Evolutionary conservation across 1,284 basidiomycete genomes (phyloP).

Genomic region (Sanghuangporus sanghuang): DNA sequence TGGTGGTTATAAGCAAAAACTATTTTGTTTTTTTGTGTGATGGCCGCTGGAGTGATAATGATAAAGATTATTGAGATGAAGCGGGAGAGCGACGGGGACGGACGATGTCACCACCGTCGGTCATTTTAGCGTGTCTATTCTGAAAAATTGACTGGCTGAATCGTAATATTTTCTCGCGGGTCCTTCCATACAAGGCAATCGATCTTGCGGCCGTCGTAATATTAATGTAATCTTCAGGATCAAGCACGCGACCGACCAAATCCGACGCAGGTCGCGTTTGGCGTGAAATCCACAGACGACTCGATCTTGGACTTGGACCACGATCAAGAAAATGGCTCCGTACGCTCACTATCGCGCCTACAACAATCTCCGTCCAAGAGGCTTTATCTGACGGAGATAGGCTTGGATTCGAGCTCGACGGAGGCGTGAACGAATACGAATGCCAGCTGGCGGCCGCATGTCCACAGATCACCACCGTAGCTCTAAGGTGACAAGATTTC

Average conservation of each 20-base stretch:
- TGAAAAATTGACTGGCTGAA: neutral
- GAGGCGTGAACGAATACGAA: neutral
- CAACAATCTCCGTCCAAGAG: neutral
- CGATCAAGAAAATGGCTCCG: too few species aligned
- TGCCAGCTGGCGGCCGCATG: neutral
- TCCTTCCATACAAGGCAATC: neutral
- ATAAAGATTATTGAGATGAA: neutral
- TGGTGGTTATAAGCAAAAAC: slow-evolving; percentile 1
- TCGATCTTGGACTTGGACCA: too few species aligned
- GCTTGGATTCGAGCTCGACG: neutral
- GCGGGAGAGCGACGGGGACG: neutral
- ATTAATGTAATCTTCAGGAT: too few species aligned
- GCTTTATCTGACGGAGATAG: neutral
- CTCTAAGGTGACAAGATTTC: neutral
- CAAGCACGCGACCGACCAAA: too few species aligned
- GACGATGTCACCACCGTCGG: neutral
- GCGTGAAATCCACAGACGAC: neutral
- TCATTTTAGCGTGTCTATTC: neutral
- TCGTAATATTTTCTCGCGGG: neutral
- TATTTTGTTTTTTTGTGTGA: neutral
- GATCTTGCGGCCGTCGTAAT: neutral
- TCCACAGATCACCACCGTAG: neutral
- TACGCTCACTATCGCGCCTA: too few species aligned
- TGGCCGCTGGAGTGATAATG: neutral
- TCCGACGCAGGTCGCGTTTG: neutral